Base-by-base conservation (phyloP, 2,329 filamentous ascomycete genomes). In the Lachnellula arida region DNA sequence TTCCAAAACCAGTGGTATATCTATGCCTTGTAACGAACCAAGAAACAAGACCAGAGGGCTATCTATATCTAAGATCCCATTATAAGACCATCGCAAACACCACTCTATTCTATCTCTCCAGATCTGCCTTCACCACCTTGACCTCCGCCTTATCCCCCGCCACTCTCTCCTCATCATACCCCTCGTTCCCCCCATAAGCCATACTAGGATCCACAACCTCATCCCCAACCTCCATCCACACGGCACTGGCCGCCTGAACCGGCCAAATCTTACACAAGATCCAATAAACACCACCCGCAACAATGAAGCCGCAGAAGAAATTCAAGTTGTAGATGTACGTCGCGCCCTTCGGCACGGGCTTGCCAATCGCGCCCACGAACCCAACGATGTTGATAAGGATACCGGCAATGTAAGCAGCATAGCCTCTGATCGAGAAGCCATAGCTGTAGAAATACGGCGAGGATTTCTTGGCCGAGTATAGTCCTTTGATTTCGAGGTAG, bases 341-440 rank as follows among this genome's bases (percentile, higher is more conserved):
- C 2, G 93, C 92, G 1, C 87, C 91, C 5, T 82, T 76, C 0
- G 93, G 92, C 0, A 96, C 90, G 61, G 17, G 67, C 70, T 74
- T 68, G 0, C 90, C 90, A 25, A 96, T 81, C 0, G 88, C 91
- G 2, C 90, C 91, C 0, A 85, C 91, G 63, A 97, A 97, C 0
- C 92, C 92, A 4, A 96, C 90, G 4, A 97, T 88, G 65, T 96
- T 96, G 76, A 96, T 87, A 5, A 94, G 70, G 59, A 96, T 95
- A 12, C 91, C 91, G 1, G 82, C 76, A 57, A 96, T 81, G 70
- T 96, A 96, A 0, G 92, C 89, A 0, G 77, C 81, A 65, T 96
- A 97, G 1, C 84, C 92, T 43, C 90, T 85, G 88, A 88, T 94
- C 70, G 93, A 84, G 69, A 95, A 74, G 19, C 92, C 92, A 49